Base-by-base conservation (phyloP, 345 rosid genomes). In the Raphanus sativus region DNA sequence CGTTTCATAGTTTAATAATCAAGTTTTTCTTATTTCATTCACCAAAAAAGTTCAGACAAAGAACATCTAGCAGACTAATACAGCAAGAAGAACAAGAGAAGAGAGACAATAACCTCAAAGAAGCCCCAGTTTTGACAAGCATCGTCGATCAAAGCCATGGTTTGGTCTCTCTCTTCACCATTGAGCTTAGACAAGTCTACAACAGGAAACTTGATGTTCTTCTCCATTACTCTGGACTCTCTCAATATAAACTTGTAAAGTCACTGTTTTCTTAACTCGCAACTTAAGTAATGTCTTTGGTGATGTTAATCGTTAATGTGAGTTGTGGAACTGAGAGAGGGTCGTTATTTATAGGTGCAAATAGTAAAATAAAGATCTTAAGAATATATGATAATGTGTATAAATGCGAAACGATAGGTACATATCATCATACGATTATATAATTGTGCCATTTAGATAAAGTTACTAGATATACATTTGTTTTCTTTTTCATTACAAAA, bases 71-170 rank as follows among this genome's bases (percentile, higher is more conserved):
- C 1, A 1, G 21, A 21, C 21, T 21, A 21, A 21, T 21, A 21
- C 21, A 21, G 21, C 0, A 21, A 21, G 21, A 32, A 32, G 13
- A 29, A 61, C 15, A 32, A 74, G n/a, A 6, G 55, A 33, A 62
- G 48, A 67, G 69, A 62, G 45, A 50, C 24, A 38, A 26, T 62
- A 69, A 91, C 97, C 95, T 91, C 90, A 81, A 91, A 91, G 87
- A 89, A 91, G 6, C 95, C 97, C 91, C 95, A 91, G 11, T 88
- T 87, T 77, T 85, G 90, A 63, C 97, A 91, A 72, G 97, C 94
- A 69, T 91, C 89, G 5, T 85, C 77, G 76, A 91, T 90, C 77
- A 72, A 70, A 48, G 85, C 84, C 95, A 86, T 86, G 82, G 87
- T 79, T 52, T 79, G 60, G 67, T 69, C 76, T 81, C 91, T 90